These are phyloP conservation scores for Amanita muscaria DNA, from an alignment of 768 basidiomycete genomes.

Conservation along the genomic window DNA sequence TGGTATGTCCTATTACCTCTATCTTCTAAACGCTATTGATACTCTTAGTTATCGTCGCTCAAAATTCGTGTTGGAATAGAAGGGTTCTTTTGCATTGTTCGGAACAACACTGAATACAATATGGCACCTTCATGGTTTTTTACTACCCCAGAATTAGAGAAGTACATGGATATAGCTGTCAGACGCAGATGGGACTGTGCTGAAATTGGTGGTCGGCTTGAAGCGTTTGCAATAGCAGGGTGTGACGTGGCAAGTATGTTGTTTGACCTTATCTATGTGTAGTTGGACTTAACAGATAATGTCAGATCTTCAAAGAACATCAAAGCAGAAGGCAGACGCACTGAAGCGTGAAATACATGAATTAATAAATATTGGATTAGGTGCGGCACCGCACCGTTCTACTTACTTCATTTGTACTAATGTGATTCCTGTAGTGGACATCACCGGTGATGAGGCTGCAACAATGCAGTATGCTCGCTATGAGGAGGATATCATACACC, in stretches of 20 bases:
- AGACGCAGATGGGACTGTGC: no score
- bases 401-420: background rate
- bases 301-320: no score
- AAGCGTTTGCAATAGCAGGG: no score
- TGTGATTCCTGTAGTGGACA: conserved; percentile 1
- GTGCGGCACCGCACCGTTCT: no score
- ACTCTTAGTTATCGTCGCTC: conserved; percentile 6
- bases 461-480: conserved; percentile 15
- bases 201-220: no score
- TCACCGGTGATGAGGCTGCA: conserved; percentile 9
- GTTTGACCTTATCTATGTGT: no score
- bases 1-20: no score
- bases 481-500: conserved; percentile 11
- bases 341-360: background rate
- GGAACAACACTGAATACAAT: conserved; percentile 10
- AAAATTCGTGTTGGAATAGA: conserved; percentile 14
- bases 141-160: conserved; percentile 9
- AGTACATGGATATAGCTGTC: no score
- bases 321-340: background rate
- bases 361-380: background rate
- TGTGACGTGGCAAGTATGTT: no score
- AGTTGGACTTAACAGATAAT: no score
- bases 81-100: conserved; percentile 18
- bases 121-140: conserved; percentile 17
- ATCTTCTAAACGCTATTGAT: background rate